Conservation (phyloP, 192 early-diverging fungal species). For the Podochytrium sp. region DNA sequence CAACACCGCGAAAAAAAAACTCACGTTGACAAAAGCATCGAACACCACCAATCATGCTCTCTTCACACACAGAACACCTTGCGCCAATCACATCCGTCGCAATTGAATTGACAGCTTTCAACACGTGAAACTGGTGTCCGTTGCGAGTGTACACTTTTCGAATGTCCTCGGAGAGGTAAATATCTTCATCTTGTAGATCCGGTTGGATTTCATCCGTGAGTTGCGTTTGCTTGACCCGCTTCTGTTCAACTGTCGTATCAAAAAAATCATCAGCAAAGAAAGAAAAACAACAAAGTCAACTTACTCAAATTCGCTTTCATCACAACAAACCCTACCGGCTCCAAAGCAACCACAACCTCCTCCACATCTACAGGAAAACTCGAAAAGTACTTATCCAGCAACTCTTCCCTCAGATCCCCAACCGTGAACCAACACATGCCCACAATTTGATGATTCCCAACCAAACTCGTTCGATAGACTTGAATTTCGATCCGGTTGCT, state of each 20-base stretch:
- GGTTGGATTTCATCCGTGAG: not conserved
- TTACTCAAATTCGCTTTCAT: slow-evolving; percentile 17
- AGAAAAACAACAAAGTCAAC: not conserved
- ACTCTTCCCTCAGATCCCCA: slow-evolving; percentile 23
- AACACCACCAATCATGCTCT: slow-evolving; percentile 26
- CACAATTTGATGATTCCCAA: slow-evolving; percentile 9
- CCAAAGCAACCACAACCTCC: not conserved
- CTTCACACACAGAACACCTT: slow-evolving; percentile 18
- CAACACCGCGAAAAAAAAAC: not conserved
- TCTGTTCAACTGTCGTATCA: slow-evolving; percentile 10
- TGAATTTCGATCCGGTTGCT: slow-evolving; percentile 24
- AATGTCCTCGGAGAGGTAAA: slow-evolving; percentile 21
- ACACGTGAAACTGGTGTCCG: slow-evolving; percentile 29
- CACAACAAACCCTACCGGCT: not conserved
- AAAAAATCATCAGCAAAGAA: not conserved
- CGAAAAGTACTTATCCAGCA: slow-evolving; percentile 20
- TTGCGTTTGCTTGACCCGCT: not conserved
- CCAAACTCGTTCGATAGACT: not conserved
- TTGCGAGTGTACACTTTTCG: slow-evolving; percentile 21
- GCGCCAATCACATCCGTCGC: slow-evolving; percentile 23
- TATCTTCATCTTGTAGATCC: slow-evolving; percentile 22
- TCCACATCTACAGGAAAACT: slow-evolving; percentile 11
- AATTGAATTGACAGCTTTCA: slow-evolving; percentile 8
- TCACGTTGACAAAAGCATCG: slow-evolving; percentile 25
- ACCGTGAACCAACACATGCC: slow-evolving; percentile 19